A percentile compares a stretch with the other conserved stretches of the same genome.
phyloP scores from a whole-genome alignment of 257 asterid species.

The Solanum dulcamara region DNA sequence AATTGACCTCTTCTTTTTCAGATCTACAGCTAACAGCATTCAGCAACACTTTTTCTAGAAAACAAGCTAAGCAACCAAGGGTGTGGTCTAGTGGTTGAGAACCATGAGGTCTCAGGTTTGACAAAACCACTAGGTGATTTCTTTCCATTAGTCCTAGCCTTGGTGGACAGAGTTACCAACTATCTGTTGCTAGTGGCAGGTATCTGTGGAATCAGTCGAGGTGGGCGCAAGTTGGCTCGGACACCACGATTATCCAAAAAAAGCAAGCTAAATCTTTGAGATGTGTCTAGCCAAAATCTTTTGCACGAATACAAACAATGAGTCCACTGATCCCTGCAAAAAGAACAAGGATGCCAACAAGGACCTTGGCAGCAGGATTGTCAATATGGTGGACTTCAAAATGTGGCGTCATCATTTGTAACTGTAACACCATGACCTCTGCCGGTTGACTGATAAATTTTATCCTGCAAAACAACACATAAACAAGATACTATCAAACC shows the following conservation, averaged over 20 bases:
- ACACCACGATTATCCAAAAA: no score
- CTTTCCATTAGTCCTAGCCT: no score
- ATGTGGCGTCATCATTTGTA: conserved; percentile 97
- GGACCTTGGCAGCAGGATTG: conserved; percentile 96
- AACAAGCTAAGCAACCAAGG: not conserved
- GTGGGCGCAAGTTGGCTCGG: no score
- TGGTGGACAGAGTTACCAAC: no score
- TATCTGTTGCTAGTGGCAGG: no score
- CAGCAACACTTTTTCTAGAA: not conserved
- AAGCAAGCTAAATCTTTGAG: not conserved
- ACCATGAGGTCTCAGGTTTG: no score
- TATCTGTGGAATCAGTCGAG: no score
- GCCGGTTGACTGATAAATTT: conserved; percentile 83
- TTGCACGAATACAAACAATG: not conserved
- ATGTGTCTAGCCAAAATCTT: not conserved
- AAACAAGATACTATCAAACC: not conserved
- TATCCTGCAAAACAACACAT: conserved; percentile 38
- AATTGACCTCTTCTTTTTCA: not conserved
- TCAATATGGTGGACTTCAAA: conserved; percentile 86
- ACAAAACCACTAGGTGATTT: no score
- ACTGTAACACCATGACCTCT: conserved; percentile 77
- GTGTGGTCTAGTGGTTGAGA: no score
- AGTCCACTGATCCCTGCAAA: not conserved
- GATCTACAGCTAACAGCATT: not conserved
- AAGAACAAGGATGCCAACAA: conserved; percentile 66